phyloP scores from a whole-genome alignment of 2,329 filamentous ascomycete species.

The Aspergillus melleus region DNA sequence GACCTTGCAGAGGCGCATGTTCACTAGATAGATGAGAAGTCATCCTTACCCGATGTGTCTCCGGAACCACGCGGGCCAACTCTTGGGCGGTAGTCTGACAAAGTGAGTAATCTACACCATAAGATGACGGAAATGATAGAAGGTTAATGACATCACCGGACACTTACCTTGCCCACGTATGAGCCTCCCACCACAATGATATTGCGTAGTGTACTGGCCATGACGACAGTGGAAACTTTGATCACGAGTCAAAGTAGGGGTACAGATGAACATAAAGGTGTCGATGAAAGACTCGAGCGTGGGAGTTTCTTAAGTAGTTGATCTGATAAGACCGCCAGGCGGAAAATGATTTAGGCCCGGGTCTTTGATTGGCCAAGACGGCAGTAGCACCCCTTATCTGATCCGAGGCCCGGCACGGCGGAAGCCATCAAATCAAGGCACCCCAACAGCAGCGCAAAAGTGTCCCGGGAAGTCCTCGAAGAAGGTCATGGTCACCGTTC shows the following conservation, averaged over 20 bases:
- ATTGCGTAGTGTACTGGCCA: constrained; percentile 32
- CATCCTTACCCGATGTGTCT: constrained; percentile 33
- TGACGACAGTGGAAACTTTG: constrained; percentile 4
- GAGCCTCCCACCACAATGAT: constrained; percentile 39
- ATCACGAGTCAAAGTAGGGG: neutral
- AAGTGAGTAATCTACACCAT: constrained; percentile 7
- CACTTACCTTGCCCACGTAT: constrained; percentile 33
- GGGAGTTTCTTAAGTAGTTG: neutral
- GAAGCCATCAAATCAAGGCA: too few species aligned
- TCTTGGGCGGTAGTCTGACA: constrained; percentile 34
- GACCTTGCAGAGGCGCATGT: neutral
- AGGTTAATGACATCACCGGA: too few species aligned
- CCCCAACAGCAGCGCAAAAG: too few species aligned
- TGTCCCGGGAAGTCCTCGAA: too few species aligned
- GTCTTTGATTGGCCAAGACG: neutral
- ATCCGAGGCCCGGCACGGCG: neutral
- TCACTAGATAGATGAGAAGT: neutral
- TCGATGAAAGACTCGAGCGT: neutral
- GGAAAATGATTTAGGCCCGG: neutral
- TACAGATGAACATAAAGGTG: neutral
- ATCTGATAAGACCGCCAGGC: neutral
- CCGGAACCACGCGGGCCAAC: constrained; percentile 33
- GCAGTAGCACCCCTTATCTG: neutral
- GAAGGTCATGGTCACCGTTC: too few species aligned
- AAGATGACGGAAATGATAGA: too few species aligned